Base-by-base conservation (phyloP, 2,329 filamentous ascomycete genomes). In the Aspergillus glaucus region DNA sequence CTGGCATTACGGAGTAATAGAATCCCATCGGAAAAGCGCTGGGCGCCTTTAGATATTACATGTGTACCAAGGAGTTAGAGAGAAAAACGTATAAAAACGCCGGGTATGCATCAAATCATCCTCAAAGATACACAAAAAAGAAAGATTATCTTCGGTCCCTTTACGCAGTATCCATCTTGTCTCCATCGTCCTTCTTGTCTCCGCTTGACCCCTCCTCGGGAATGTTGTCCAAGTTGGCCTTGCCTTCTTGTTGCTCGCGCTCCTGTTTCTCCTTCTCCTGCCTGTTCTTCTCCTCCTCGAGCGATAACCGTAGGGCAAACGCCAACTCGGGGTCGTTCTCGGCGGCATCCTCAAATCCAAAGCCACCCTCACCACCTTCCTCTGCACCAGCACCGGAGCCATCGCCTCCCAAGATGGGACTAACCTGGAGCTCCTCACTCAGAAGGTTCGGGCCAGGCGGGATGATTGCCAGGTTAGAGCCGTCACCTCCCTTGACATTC, bases 251-350 rank as follows among this genome's bases (percentile, higher is more conserved):
- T 58, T 78, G 80, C 58, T 88, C 85, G 59, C 88, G 85, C 55
- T 88, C 82, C 61, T 84, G 83, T 60, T 86, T 88, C 63, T 86
- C 83, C 73, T 89, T 89, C 69, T 95, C 91, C 71, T 94, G 85
- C 62, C 93, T 79, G 53, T 91, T 91, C 75, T 94, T 94, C 73
- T 98, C 93, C 68, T 98, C 93, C 69, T 98, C 93, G 81, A 95
- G 89, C 71, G 88, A 95, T 89, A 98, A 95, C 55, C 93, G 85
- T 66, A 98, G 76, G 46, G 93, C 93, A 59, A 98, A 81, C 19
- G 93, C 93, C 63, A 98, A 76, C 70, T 98, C 93, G 3, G 93
- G 93, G 65, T 98, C 93, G 40, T 69, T 66, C 62, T 91, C 80
- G 47, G 85, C 86, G 12, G 92, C 91, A 69, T 97, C 93, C 59